Percentiles rank a stretch among this genome's conserved stretches.
These are phyloP conservation scores for Loxodes magnus DNA, from an alignment of 73 alveolate genomes.

Conservation along the genomic window DNA sequence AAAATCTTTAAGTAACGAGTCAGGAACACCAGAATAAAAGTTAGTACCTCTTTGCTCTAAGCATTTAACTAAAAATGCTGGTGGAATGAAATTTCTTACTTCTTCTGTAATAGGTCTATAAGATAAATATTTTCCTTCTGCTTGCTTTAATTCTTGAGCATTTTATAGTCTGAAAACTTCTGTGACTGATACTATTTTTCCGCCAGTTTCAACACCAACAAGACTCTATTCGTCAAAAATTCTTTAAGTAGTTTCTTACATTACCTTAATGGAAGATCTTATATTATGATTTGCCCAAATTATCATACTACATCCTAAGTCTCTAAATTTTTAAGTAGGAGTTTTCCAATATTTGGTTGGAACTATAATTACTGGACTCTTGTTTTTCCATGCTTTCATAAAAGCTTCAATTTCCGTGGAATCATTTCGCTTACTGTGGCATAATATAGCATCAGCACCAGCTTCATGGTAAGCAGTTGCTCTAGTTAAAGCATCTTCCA, in stretches of 20 bases:
- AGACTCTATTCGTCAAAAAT: conserved; percentile 22
- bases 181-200: conserved; percentile 24
- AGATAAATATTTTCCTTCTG: conserved; percentile 47
- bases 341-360: conserved; percentile 73
- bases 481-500: conserved; percentile 66
- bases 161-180: conserved; percentile 49
- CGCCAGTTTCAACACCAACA: conserved; percentile 12
- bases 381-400: conserved; percentile 53
- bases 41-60: conserved; percentile 44
- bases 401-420: conserved; percentile 68
- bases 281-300: conserved; percentile 77
- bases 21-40: conserved; percentile 93
- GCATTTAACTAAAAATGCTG: conserved; percentile 28
- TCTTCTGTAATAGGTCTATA: too few species aligned
- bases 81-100: conserved; percentile 37
- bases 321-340: conserved; percentile 56
- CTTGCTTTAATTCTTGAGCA: conserved; percentile 34
- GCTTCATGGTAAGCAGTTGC: conserved; percentile 70
- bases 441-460: conserved; percentile 81
- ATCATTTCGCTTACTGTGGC: conserved; percentile 48
- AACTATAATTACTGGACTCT: conserved; percentile 60
- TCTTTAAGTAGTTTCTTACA: conserved; percentile 44
- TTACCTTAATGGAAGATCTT: conserved; percentile 61
- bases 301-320: conserved; percentile 54
- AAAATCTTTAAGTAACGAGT: conserved; percentile 71